Evolutionary conservation across 208 protist genomes (phyloP), one percentile per base, ranked within the genome.

Genomic region (Zelonia costaricensis): DNA sequence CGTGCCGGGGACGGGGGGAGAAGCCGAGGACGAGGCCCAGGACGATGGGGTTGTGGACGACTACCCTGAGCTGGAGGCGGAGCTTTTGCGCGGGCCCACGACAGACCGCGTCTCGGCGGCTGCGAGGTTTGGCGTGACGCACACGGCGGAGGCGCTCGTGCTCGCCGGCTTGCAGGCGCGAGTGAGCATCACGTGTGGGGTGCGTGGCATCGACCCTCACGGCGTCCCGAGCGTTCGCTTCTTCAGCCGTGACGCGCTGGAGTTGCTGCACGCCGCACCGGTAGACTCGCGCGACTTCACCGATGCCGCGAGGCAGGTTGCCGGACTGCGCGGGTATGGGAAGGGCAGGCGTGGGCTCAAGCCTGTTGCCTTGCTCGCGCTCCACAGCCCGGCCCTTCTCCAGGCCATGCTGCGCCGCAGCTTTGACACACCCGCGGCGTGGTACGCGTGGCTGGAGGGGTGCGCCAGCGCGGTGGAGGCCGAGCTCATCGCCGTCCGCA

Each of bases 141-240:
- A 15, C 18, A 36, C 64, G 8, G 45, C 62, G 13, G 45, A 56
- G 4, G 45, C 72, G 15, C 40, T 47, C 38, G 60, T 62, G 3
- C 15, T 46, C n/a, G 38, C 58, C 23, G 40, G 69, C 23, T 52
- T 85, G 20, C 78, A 85, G 39, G 75, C 75, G 38, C 74, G 72
- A n/a, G 47, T 35, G 3, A 52, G 47, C 5, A 62, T 80, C 16
- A 30, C 53, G 6, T 39, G 30, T n/a, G 28, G 62, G 49, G 81
- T 84, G 31, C 40, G 75, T 7, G 58, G 63, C 1, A 23, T 93
- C n/a, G 79, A 86, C 47, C 82, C 86, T 0, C 72, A 82, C 64
- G 66, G 67, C 35, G 60, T 93, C 6, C 86, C 86, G n/a, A 93
- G 91, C 62, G 51, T 88, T n/a, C 43, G 48, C 23, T 60, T 53